A percentile compares a stretch with the other conserved stretches of the same genome.
These are phyloP conservation scores for Cucurbita argyrosperma DNA, from an alignment of 306 rosid genomes.

Conservation along the genomic window DNA sequence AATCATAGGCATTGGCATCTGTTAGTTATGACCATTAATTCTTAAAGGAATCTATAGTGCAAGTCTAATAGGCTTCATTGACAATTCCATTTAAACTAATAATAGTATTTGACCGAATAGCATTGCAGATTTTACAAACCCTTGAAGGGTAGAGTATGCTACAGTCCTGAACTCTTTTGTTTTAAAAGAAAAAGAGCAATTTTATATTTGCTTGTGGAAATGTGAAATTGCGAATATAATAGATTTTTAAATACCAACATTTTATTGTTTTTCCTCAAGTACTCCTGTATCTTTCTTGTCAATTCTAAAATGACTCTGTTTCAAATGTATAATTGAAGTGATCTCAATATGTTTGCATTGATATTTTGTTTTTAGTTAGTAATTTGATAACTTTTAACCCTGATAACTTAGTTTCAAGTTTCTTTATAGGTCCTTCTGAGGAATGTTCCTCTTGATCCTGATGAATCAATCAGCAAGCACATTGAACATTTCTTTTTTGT, in stretches of 20 bases:
- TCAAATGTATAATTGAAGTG: background rate
- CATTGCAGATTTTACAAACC: background rate
- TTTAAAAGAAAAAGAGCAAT: background rate
- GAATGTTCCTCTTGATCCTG: slow-evolving; percentile 79
- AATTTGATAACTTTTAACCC: background rate
- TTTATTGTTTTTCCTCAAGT: background rate
- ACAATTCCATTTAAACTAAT: background rate
- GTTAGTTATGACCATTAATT: background rate
- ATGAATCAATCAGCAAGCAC: slow-evolving; percentile 79
- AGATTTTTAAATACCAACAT: background rate
- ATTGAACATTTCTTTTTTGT: slow-evolving; percentile 87
- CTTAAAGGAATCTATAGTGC: background rate
- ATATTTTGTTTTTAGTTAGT: background rate
- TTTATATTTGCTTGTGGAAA: background rate
- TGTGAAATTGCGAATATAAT: background rate
- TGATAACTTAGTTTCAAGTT: slow-evolving; percentile 7
- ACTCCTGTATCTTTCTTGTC: background rate
- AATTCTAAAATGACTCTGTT: background rate
- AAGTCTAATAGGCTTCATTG: background rate
- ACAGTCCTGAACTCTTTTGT: background rate
- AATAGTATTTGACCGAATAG: background rate
- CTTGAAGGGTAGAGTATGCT: background rate
- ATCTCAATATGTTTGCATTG: background rate
- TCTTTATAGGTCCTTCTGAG: slow-evolving; percentile 61
- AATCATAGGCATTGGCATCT: background rate